Conservation (phyloP, 495 filamentous ascomycete genomes). For the Talaromyces thailandensis region DNA sequence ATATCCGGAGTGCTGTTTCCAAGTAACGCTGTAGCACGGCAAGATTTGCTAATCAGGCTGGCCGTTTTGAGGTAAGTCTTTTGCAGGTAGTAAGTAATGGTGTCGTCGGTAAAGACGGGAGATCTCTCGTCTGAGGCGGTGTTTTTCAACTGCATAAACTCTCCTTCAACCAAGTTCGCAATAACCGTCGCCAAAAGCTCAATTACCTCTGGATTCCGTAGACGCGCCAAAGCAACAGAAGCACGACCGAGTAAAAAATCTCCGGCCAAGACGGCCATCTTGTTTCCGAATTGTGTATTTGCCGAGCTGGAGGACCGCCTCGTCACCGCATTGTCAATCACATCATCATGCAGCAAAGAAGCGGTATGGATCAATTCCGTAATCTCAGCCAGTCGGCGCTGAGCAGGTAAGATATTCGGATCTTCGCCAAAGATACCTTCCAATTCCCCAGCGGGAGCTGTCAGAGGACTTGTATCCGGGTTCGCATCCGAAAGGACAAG, state of each 20-base stretch:
- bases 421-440: constrained; percentile 42
- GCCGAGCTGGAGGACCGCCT: constrained; percentile 78
- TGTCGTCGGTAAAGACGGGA: constrained; percentile 76
- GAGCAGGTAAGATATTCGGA: constrained; percentile 80
- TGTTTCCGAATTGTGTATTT: constrained; percentile 92
- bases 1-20: constrained; percentile 68
- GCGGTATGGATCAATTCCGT: constrained; percentile 95
- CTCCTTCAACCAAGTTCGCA: constrained; percentile 93
- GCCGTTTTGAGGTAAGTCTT: constrained; percentile 98
- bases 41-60: constrained; percentile 90
- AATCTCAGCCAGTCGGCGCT: constrained; percentile 88
- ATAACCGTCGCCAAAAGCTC: constrained; percentile 94
- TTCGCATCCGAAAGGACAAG: constrained; percentile 75
- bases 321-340: constrained; percentile 84
- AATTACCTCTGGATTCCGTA: constrained; percentile 87
- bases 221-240: constrained; percentile 82
- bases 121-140: constrained; percentile 77
- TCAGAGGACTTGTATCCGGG: constrained; percentile 51
- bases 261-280: constrained; percentile 94
- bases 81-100: constrained; percentile 89
- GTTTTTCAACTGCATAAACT: constrained; percentile 99
- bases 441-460: constrained; percentile 38
- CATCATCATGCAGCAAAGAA: constrained; percentile 94
- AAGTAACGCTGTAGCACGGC: constrained; percentile 79
- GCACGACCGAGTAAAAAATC: constrained; percentile 91